Percentiles rank a stretch among this genome's conserved stretches.
phyloP scores from a whole-genome alignment of 2,329 filamentous ascomycete genomes.

The Davidsoniella neocaledoniae region DNA sequence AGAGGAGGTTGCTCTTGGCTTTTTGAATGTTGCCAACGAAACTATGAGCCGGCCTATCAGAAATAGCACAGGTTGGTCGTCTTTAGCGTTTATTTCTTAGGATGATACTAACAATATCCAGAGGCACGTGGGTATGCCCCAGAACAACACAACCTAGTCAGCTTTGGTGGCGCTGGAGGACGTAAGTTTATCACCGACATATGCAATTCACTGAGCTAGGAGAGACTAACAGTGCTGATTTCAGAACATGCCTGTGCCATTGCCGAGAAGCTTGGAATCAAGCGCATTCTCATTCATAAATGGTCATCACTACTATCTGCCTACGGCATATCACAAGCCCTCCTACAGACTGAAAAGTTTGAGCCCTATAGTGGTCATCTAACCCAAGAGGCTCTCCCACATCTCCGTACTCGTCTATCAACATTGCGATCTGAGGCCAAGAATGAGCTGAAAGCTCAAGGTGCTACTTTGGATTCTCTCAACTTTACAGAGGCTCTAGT shows the following conservation, averaged over 20 bases:
- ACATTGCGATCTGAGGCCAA: slow-evolving; percentile 24
- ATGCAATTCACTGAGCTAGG: not conserved
- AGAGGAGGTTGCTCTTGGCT: slow-evolving; percentile 44
- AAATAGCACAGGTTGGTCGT: slow-evolving; percentile 35
- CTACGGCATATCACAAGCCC: slow-evolving; percentile 29
- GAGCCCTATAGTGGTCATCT: slow-evolving; percentile 20
- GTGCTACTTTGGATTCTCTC: slow-evolving; percentile 25
- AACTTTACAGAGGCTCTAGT: slow-evolving; percentile 28
- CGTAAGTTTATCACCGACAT: not conserved
- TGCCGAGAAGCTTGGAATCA: slow-evolving; percentile 26
- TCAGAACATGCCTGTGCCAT: slow-evolving; percentile 29
- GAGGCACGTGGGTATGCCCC: slow-evolving; percentile 22
- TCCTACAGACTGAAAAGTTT: slow-evolving; percentile 26
- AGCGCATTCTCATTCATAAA: slow-evolving; percentile 25
- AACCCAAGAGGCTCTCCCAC: slow-evolving; percentile 11
- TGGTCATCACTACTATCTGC: slow-evolving; percentile 30
- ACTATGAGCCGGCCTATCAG: slow-evolving; percentile 62
- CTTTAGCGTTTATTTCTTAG: slow-evolving; percentile 59
- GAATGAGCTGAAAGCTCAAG: slow-evolving; percentile 18
- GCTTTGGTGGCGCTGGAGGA: slow-evolving; percentile 19
- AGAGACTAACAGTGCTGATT: slow-evolving; percentile 14
- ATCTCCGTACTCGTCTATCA: slow-evolving; percentile 16
- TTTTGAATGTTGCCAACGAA: slow-evolving; percentile 60
- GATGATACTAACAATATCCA: slow-evolving; percentile 45
- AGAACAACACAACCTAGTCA: slow-evolving; percentile 21